Evolutionary conservation across 768 basidiomycete species (phyloP).

Genomic region (Russula earlei): DNA sequence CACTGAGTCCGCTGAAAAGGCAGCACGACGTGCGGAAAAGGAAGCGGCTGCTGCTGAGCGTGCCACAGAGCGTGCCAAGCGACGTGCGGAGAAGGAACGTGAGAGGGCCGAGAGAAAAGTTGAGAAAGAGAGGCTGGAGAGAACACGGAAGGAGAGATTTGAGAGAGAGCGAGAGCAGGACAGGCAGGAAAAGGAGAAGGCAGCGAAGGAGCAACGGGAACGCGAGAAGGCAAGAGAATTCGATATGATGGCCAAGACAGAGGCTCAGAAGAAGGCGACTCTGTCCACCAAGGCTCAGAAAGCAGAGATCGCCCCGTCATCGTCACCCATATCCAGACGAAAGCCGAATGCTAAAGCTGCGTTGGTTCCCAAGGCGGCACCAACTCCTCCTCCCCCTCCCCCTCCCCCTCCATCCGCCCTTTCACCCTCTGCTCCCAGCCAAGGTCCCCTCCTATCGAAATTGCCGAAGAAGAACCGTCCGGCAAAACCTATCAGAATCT

Average conservation of each 20-base stretch:
- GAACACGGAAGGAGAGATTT: constrained; percentile 33
- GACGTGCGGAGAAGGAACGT: constrained; percentile 52
- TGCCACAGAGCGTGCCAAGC: constrained; percentile 51
- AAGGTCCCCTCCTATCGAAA: constrained; percentile 70
- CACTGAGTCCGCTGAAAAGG: constrained; percentile 34
- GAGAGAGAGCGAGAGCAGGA: constrained; percentile 32
- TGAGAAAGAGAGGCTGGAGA: constrained; percentile 32
- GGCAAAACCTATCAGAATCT: constrained; percentile 46
- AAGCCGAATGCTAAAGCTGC: constrained; percentile 24
- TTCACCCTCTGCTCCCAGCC: constrained; percentile 33
- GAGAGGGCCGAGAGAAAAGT: constrained; percentile 51
- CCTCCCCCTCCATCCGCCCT: constrained; percentile 18
- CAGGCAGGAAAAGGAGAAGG: constrained; percentile 24
- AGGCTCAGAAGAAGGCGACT: constrained; percentile 6
- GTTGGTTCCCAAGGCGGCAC: constrained; percentile 13
- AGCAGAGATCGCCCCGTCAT: constrained; percentile 1
- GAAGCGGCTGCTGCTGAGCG: constrained; percentile 55
- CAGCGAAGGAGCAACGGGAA: constrained; percentile 22
- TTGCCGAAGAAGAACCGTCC: constrained; percentile 80
- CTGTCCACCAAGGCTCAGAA: constrained; percentile 11
- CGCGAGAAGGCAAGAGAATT: constrained; percentile 23
- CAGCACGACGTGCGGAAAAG: constrained; percentile 35
- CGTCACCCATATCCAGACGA: constrained; percentile 12
- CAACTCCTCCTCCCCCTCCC: constrained; percentile 18
- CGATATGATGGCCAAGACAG: constrained; percentile 21